Evolutionary conservation across 225 moss, liverwort and hornwort genomes (phyloP), one percentile per base, ranked within the genome.

Genomic region (Anthoceros angustus): DNA sequence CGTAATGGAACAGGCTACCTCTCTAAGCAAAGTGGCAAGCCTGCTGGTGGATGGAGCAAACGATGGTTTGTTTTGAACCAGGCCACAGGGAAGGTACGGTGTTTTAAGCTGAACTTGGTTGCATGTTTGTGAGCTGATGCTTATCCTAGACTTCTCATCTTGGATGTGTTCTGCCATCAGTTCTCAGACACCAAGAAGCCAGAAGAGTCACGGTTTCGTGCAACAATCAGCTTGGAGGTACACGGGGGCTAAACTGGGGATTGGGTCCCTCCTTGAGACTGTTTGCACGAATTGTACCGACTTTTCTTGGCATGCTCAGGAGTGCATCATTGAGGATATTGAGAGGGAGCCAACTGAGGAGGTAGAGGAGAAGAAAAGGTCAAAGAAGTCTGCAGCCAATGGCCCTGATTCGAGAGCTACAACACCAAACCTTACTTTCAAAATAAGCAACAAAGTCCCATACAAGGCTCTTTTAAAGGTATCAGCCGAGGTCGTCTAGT

Each of bases 391-490:
- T 46, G 68, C 84, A 50, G 77, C 74, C 39, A 82, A 80, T 42
- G 68, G 86, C 43, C 61, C 80, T 63, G 90, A 95, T 75, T 90
- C 88, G 72, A 82, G 81, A 71, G 90, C 88, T 68, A 78, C 86
- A 46, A 72, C 80, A 70, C 71, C 82, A 25, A 84, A 77, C 72
- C 74, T 98, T 68, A 74, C 88, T 41, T 98, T 98, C 71, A 87
- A 88, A 86, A 84, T 98, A 70, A 92, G 95, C 62, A 92, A 91
- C 72, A 98, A 98, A 87, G 92, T 92, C 71, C 74, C 95, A 16
- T 98, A 98, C 74, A 98, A 98, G 79, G 87, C 95, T 23, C 88
- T 98, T 74, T 98, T 7, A 98, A 98, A 98, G 95, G 95, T 98
- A 72, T 45, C 10, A 63, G 42, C 38, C 25, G 2, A 5, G 25